phyloP scores from a whole-genome alignment of 192 early-diverging fungal species.

The Entophlyctis luteolus region DNA sequence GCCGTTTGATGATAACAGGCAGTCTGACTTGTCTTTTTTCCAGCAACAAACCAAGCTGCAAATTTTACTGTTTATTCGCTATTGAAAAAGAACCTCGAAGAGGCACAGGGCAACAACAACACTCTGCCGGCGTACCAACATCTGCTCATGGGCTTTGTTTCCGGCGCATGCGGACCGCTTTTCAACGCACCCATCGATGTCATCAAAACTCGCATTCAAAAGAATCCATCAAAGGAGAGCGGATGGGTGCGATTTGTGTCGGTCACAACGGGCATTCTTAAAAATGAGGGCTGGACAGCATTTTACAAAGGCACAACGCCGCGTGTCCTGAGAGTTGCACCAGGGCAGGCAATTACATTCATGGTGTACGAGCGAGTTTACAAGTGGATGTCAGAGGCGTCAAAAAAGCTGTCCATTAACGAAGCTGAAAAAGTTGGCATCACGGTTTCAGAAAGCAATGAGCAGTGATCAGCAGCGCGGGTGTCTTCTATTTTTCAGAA shows the following conservation, averaged over 20 bases:
- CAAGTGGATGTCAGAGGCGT: constrained; percentile 37
- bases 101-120: constrained; percentile 55
- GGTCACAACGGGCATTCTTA: constrained; percentile 71
- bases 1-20: background rate
- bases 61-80: constrained; percentile 98
- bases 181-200: constrained; percentile 97
- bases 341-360: constrained; percentile 95
- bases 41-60: constrained; percentile 94
- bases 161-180: constrained; percentile 73
- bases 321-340: constrained; percentile 88
- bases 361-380: constrained; percentile 62
- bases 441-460: background rate
- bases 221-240: constrained; percentile 63
- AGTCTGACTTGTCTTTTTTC: background rate
- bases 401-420: constrained; percentile 7
- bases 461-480: no score
- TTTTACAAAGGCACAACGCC: constrained; percentile 96
- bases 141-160: constrained; percentile 83
- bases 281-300: constrained; percentile 85
- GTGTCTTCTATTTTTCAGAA: no score
- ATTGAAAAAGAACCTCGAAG: constrained; percentile 74
- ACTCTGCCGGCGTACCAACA: constrained; percentile 86
- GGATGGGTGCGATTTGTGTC: constrained; percentile 76
- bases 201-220: constrained; percentile 98
- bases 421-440: constrained; percentile 15